Evolutionary conservation across 257 asterid genomes (phyloP).

Genomic region (Capsicum baccatum): DNA sequence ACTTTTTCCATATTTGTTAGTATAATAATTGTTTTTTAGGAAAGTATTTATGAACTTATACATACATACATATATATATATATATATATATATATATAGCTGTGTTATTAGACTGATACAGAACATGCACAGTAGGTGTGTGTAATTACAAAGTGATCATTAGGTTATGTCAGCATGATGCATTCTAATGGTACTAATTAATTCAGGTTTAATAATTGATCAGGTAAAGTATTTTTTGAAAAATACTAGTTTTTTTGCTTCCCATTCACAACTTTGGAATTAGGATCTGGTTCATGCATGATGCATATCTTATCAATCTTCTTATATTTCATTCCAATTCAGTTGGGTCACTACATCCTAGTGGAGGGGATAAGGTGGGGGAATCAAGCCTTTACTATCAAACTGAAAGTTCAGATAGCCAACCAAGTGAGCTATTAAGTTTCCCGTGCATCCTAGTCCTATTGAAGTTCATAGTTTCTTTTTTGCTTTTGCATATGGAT

Average conservation of each 20-base stretch:
- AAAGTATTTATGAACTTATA: too few species aligned
- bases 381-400: background rate
- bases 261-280: background rate
- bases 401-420: background rate
- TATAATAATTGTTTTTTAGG: too few species aligned
- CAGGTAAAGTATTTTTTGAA: background rate
- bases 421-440: background rate
- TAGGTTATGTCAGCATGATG: too few species aligned
- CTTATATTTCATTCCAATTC: conserved; percentile 14
- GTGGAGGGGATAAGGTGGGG: background rate
- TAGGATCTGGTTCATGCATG: conserved; percentile 15
- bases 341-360: conserved; percentile 24
- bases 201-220: background rate
- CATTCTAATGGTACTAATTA: background rate
- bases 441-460: background rate
- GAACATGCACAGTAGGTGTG: too few species aligned
- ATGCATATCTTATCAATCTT: background rate
- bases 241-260: background rate
- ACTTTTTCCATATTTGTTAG: too few species aligned
- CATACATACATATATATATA: too few species aligned
- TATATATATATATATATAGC: too few species aligned
- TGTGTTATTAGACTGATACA: too few species aligned
- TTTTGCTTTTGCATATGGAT: conserved; percentile 36
- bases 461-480: background rate
- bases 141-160: too few species aligned